Percentiles rank a stretch among this genome's conserved stretches.
phyloP scores from a whole-genome alignment of 495 filamentous ascomycete genomes.

The Penicillium soppii region DNA sequence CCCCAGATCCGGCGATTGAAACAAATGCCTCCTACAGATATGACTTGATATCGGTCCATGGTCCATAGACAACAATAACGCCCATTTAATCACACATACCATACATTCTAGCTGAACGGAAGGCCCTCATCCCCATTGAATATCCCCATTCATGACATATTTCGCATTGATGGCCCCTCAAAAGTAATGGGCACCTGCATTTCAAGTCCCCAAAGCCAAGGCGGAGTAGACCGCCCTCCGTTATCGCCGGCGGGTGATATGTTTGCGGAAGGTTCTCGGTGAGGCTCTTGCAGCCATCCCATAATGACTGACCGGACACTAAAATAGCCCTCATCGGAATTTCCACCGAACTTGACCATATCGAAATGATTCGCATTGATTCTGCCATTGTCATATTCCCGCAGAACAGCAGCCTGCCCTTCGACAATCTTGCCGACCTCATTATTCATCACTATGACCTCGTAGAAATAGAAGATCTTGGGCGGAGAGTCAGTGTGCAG shows the following conservation, averaged over 20 bases:
- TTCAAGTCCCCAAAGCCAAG: conserved; percentile 1
- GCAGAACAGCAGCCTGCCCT: conserved; percentile 1
- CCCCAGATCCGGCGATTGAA: too few species aligned
- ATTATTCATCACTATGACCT: background rate
- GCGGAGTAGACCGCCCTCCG: too few species aligned
- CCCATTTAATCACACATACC: too few species aligned
- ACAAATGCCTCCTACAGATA: too few species aligned
- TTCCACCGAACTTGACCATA: background rate
- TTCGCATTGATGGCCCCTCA: too few species aligned
- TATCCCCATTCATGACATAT: too few species aligned
- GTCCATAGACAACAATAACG: too few species aligned
- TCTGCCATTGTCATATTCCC: background rate
- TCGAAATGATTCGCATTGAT: background rate
- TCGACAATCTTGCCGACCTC: conserved; percentile 4
- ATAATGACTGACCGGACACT: background rate
- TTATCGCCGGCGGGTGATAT: background rate
- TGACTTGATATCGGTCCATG: too few species aligned
- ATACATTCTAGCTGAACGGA: too few species aligned
- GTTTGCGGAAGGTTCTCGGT: background rate
- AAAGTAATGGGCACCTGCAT: background rate
- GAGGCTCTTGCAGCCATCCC: background rate
- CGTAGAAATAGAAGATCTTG: conserved; percentile 4
- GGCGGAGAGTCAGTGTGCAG: background rate
- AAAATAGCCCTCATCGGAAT: background rate
- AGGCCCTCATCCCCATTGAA: too few species aligned